phyloP scores from a whole-genome alignment of 305 asterid species.

The Fraxinus albicans region DNA sequence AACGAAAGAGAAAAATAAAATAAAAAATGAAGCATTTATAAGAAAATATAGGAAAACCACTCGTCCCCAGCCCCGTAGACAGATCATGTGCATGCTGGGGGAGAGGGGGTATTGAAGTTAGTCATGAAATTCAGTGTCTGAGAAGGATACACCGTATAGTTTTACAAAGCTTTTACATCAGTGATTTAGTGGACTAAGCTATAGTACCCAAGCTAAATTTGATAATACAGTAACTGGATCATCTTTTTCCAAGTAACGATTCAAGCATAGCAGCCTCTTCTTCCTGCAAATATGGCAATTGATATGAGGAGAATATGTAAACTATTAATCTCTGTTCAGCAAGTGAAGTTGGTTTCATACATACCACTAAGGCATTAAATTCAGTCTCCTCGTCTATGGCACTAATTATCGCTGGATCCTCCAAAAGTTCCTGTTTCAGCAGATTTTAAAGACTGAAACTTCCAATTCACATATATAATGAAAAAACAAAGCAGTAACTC shows the following conservation, averaged over 20 bases:
- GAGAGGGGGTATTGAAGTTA: background rate
- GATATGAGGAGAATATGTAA: conserved; percentile 16
- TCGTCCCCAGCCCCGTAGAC: background rate
- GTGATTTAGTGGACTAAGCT: background rate
- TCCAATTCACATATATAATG: background rate
- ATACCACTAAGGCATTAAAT: conserved; percentile 96
- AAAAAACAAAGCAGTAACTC: background rate
- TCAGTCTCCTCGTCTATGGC: conserved; percentile 98
- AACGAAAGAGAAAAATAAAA: background rate
- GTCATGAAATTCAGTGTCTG: background rate
- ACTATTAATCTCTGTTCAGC: conserved; percentile 18
- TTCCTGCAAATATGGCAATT: conserved; percentile 57
- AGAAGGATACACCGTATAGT: background rate
- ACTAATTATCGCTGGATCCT: conserved; percentile 72
- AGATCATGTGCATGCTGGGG: background rate
- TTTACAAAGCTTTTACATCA: background rate
- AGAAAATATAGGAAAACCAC: background rate
- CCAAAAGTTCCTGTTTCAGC: conserved; percentile 74
- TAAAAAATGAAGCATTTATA: background rate
- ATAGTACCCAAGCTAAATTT: conserved; percentile 4
- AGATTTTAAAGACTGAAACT: background rate
- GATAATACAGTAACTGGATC: conserved; percentile 24
- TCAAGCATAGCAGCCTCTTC: conserved; percentile 93
- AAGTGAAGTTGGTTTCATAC: conserved; percentile 21
- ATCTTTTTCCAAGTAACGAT: conserved; percentile 68